Conservation (phyloP, 1,139 yeast species). For the Suzukiozyma palmioleophila region DNA sequence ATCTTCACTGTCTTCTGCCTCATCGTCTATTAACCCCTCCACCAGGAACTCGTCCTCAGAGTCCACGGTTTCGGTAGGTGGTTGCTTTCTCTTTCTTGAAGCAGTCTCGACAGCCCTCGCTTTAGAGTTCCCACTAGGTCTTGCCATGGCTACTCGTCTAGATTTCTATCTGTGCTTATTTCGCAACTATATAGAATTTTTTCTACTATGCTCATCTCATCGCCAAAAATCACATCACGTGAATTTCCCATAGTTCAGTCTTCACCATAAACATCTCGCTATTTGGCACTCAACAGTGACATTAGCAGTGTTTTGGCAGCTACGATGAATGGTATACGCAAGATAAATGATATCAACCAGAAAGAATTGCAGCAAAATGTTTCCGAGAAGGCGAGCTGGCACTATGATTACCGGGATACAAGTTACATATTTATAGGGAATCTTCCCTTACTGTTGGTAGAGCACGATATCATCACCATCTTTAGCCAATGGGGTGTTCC, state of each 20-base stretch:
- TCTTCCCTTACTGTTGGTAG: conserved; percentile 59
- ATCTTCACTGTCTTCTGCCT: conserved; percentile 16
- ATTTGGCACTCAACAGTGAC: no score
- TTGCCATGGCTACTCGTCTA: conserved; percentile 1
- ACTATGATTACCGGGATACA: conserved; percentile 73
- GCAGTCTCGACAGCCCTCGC: not conserved
- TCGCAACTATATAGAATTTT: conserved; percentile 13
- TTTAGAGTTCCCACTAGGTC: conserved; percentile 1
- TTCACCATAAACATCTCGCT: no score
- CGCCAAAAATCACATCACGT: conserved; percentile 5
- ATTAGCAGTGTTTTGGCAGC: not conserved
- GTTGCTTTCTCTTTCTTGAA: conserved; percentile 2
- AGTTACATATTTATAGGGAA: conserved; percentile 61
- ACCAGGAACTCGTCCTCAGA: conserved; percentile 35
- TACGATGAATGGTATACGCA: conserved; percentile 40
- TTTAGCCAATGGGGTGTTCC: conserved; percentile 93
- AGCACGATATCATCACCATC: conserved; percentile 69
- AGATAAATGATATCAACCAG: conserved; percentile 59
- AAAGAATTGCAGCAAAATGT: conserved; percentile 63
- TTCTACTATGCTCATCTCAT: conserved; percentile 7
- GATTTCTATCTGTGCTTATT: not conserved
- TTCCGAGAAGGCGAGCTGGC: conserved; percentile 76
- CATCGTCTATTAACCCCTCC: conserved; percentile 18
- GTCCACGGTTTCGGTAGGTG: conserved; percentile 18
- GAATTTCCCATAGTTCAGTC: no score